Conservation (phyloP, 2,329 filamentous ascomycete species). For the Fusarium chlamydosporum region DNA sequence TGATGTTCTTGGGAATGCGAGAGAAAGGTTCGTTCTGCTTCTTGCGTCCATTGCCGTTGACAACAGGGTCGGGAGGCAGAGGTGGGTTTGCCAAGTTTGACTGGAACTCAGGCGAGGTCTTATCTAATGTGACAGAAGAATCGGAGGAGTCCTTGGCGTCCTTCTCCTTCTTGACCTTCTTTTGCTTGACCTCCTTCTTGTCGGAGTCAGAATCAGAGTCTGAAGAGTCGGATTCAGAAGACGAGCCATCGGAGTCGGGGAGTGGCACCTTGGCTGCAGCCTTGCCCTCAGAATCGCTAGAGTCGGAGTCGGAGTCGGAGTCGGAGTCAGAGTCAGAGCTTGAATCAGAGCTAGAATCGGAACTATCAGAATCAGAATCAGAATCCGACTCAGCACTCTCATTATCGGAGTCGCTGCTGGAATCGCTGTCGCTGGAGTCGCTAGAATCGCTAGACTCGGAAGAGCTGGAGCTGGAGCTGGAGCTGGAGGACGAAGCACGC, state of each 20-base stretch:
- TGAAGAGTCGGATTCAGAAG: conserved; percentile 52
- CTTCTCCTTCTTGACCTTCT: conserved; percentile 44
- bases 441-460: conserved; percentile 50
- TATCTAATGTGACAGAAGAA: conserved; percentile 65
- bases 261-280: conserved; percentile 60
- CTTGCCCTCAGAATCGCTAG: conserved; percentile 54
- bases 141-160: conserved; percentile 56
- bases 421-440: conserved; percentile 50
- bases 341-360: conserved; percentile 50
- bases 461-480: conserved; percentile 14
- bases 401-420: conserved; percentile 52
- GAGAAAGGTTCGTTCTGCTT: conserved; percentile 79
- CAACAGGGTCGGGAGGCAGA: conserved; percentile 66
- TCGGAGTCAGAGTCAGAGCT: conserved; percentile 51
- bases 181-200: conserved; percentile 44
- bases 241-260: conserved; percentile 59
- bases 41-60: conserved; percentile 57
- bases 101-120: conserved; percentile 60
- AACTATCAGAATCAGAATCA: conserved; percentile 49
- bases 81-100: conserved; percentile 61
- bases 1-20: conserved; percentile 77
- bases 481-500: conserved; percentile 48
- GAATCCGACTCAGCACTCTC: conserved; percentile 56
- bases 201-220: conserved; percentile 50
- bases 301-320: conserved; percentile 58